Conservation (phyloP, 192 early-diverging fungal species). For the Coemansia sp. region DNA sequence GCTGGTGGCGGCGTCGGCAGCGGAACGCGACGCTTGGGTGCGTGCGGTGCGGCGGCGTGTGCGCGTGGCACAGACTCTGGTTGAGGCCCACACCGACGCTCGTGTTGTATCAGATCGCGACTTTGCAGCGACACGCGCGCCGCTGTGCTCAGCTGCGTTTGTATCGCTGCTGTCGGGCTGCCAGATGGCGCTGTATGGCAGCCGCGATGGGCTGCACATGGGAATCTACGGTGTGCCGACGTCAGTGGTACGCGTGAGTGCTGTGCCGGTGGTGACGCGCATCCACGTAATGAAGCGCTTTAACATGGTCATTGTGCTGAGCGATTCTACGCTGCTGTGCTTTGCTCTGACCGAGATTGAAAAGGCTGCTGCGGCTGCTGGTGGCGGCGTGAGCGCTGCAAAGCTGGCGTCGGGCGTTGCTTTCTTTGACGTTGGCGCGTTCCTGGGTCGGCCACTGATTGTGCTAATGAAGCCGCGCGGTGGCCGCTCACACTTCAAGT, state of each 20-base stretch:
- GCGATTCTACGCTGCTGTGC: slow-evolving; percentile 40
- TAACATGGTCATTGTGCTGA: slow-evolving; percentile 41
- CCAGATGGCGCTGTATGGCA: slow-evolving; percentile 51
- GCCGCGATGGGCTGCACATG: slow-evolving; percentile 45
- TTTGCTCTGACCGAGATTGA: slow-evolving; percentile 44
- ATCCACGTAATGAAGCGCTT: slow-evolving; percentile 43
- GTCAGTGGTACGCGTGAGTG: slow-evolving; percentile 41
- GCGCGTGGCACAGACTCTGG: slow-evolving; percentile 48
- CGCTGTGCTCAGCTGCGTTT: slow-evolving; percentile 48
- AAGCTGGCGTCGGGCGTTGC: slow-evolving; percentile 44
- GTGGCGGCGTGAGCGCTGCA: slow-evolving; percentile 23
- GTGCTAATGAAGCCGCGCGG: slow-evolving; percentile 50
- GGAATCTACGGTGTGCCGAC: slow-evolving; percentile 52
- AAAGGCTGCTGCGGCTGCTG: slow-evolving; percentile 21
- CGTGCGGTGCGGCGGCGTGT: slow-evolving; percentile 25
- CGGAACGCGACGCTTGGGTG: slow-evolving; percentile 37
- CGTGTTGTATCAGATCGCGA: slow-evolving; percentile 48
- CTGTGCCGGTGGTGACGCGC: slow-evolving; percentile 18
- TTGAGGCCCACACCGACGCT: slow-evolving; percentile 47
- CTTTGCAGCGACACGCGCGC: slow-evolving; percentile 32
- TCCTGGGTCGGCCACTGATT: slow-evolving; percentile 34
- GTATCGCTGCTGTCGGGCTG: slow-evolving; percentile 32
- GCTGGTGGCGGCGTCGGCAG: slow-evolving; percentile 19
- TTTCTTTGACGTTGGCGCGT: slow-evolving; percentile 50
- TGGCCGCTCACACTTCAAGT: slow-evolving; percentile 53